These are phyloP conservation scores for Nigrograna mackinnonii DNA, from an alignment of 2,329 filamentous ascomycete genomes.

Conservation along the genomic window DNA sequence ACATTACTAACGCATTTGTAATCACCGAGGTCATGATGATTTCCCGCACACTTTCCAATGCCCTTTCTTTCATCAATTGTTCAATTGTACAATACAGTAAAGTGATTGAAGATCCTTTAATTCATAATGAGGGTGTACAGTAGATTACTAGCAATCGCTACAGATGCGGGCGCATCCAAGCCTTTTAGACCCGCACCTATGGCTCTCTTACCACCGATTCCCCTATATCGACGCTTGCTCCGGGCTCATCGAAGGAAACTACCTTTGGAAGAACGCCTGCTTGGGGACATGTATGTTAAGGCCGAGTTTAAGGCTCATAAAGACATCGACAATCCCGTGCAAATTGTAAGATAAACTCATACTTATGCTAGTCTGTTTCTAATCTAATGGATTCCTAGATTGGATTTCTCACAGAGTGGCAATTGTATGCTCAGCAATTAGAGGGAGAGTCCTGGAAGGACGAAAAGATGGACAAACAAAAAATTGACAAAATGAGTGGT, in stretches of 20 bases:
- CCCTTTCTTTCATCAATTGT: too few species aligned
- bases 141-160: conserved; percentile 37
- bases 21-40: conserved; percentile 8
- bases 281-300: conserved; percentile 94
- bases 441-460: conserved; percentile 86
- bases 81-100: too few species aligned
- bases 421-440: conserved; percentile 88
- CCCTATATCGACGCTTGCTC: conserved; percentile 84
- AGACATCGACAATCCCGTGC: conserved; percentile 84
- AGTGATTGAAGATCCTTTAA: too few species aligned
- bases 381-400: conserved; percentile 62
- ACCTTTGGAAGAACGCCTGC: conserved; percentile 70
- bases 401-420: conserved; percentile 96
- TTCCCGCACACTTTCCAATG: conserved; percentile 1
- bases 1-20: background rate
- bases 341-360: conserved; percentile 71
- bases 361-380: background rate
- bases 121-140: conserved; percentile 33
- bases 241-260: conserved; percentile 83
- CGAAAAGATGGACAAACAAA: conserved; percentile 79
- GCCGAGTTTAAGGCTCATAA: conserved; percentile 86
- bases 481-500: conserved; percentile 96
- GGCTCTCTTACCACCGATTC: conserved; percentile 83
- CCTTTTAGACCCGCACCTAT: conserved; percentile 50
- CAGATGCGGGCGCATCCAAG: conserved; percentile 36